These are phyloP conservation scores for Phytophthora gonapodyides DNA, from an alignment of 352 stramenopile species.

Conservation along the genomic window DNA sequence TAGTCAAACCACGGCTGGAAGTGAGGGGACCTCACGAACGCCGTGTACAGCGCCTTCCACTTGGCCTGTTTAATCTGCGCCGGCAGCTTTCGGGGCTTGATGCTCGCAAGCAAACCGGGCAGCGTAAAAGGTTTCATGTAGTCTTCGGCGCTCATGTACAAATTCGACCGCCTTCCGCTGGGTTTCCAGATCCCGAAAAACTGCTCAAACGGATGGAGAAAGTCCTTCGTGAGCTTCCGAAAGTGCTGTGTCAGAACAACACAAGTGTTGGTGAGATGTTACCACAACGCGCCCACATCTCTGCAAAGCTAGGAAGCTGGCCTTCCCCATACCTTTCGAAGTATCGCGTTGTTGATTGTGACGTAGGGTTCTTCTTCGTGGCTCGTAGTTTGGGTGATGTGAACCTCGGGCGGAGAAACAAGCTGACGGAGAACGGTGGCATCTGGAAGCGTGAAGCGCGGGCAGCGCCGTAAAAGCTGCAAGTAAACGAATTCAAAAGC, in stretches of 20 bases:
- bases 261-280: conserved; percentile 6
- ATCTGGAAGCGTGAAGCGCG: conserved; percentile 62
- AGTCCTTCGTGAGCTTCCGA: conserved; percentile 78
- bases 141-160: conserved; percentile 71
- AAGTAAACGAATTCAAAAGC: background rate
- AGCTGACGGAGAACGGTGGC: conserved; percentile 67
- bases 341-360: conserved; percentile 86
- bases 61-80: conserved; percentile 67
- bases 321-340: conserved; percentile 58
- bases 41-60: conserved; percentile 72
- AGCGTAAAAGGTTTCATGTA: conserved; percentile 77
- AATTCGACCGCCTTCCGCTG: conserved; percentile 55
- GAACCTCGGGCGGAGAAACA: conserved; percentile 52
- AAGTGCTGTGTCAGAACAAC: conserved; percentile 70
- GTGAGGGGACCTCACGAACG: conserved; percentile 71
- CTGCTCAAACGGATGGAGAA: conserved; percentile 87
- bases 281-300: background rate
- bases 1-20: conserved; percentile 82
- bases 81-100: conserved; percentile 59
- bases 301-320: too few relatives aligned
- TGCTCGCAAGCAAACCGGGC: conserved; percentile 57
- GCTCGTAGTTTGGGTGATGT: conserved; percentile 51
- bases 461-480: conserved; percentile 66
- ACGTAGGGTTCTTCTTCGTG: conserved; percentile 69
- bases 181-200: conserved; percentile 87